Percentiles rank a stretch among this genome's conserved stretches.
These are phyloP conservation scores for Pinus tabuliformis DNA, from an alignment of 75 land plant species.

Conservation along the genomic window DNA sequence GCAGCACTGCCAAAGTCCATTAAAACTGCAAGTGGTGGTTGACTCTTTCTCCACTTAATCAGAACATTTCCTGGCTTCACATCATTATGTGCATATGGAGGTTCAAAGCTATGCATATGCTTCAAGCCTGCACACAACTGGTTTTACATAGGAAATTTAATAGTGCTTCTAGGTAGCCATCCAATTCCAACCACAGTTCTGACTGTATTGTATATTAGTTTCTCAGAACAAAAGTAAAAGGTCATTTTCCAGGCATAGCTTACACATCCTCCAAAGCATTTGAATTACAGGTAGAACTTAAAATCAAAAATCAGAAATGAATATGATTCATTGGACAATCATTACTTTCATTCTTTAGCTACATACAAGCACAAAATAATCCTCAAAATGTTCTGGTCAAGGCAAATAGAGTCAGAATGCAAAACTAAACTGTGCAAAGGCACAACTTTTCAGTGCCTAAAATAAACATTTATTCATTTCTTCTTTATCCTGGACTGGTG, in stretches of 20 bases:
- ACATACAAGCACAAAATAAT: background rate
- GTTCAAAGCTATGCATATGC: conserved; percentile 88
- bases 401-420: background rate
- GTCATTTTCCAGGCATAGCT: background rate
- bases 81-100: conserved; percentile 99
- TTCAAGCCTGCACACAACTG: conserved; percentile 98
- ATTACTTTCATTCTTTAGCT: background rate
- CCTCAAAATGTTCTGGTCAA: background rate
- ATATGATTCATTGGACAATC: background rate
- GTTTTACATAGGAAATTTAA: background rate
- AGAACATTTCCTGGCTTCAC: conserved; percentile 96
- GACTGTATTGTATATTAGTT: background rate
- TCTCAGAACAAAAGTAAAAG: background rate
- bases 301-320: background rate
- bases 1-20: conserved; percentile 99
- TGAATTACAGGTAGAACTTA: background rate
- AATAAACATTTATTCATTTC: background rate
- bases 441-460: background rate
- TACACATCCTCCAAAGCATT: background rate
- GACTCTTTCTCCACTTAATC: conserved; percentile 56
- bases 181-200: background rate
- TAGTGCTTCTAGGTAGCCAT: background rate
- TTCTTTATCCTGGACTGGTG: background rate
- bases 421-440: background rate
- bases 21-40: conserved; percentile 74